Evolutionary conservation across 2,329 filamentous ascomycete genomes (phyloP), one percentile per base, ranked within the genome.

Genomic region (Diaporthe sp.): DNA sequence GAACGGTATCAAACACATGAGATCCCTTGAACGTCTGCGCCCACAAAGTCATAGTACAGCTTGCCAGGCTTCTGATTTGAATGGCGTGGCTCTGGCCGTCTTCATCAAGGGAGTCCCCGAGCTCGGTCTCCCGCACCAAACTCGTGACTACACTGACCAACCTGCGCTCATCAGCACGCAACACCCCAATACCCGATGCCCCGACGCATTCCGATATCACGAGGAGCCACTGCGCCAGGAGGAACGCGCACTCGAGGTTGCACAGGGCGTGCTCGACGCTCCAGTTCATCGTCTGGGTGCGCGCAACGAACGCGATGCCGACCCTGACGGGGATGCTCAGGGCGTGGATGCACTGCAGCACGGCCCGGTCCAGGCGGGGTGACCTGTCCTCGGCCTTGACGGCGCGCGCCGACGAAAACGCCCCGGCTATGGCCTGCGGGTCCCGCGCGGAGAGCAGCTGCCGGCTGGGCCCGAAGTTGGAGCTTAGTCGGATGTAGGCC

Each of bases 201-300:
- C 12, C 60, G 60, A 62, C 39, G 8, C 60, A 62, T 0, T 37
- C 28, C 10, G 76, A 74, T 19, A 79, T 58, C 3, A 77, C 51
- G 31, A 77, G 79, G 2, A 85, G 81, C 87, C 87, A 88, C 74
- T 86, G 84, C 61, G 82, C 84, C 1, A 88, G 80, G 6, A 88
- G 76, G 1, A 88, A 79, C 0, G 88, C 88, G 73, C 88, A 90
- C 78, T 90, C 88, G 22, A 90, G 80, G 75, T 86, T 88, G 80
- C 87, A 89, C 8, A 90, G 82, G 1, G 87, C 88, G 78, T 90
- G 88, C 77, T 90, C 87, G 39, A 90, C 87, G 51, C 86, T 88
- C 89, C 88, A 90, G 79, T 89, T 87, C 73, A 89, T 87, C 1
- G 87, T 88, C 79, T 89, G 88, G 2, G 86, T 89, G 61, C 84